Conservation (phyloP, 768 basidiomycete species). For the Collybia nuda region DNA sequence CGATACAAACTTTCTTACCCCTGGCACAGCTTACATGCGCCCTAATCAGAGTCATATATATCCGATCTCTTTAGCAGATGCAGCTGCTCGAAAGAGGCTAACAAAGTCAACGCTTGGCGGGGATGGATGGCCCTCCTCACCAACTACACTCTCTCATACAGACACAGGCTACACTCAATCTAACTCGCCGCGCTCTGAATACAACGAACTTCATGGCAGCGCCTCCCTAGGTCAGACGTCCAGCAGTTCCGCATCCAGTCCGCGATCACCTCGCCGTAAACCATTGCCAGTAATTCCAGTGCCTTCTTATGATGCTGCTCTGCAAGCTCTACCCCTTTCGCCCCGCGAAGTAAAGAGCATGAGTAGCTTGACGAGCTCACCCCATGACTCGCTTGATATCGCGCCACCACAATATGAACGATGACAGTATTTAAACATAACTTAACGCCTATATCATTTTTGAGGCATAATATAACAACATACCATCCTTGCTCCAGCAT, state of each 20-base stretch:
- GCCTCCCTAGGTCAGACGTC: background rate
- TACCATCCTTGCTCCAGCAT: too few species aligned
- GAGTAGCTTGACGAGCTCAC: background rate
- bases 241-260: background rate
- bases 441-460: background rate
- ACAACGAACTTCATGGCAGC: background rate
- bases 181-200: background rate
- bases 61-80: too few species aligned
- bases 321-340: constrained; percentile 5
- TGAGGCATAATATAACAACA: background rate
- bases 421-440: constrained; percentile 1
- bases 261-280: constrained; percentile 10
- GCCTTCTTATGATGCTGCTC: constrained; percentile 13
- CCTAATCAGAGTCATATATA: background rate
- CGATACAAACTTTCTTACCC: too few species aligned
- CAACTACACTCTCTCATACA: background rate
- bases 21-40: background rate
- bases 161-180: constrained; percentile 1
- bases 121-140: background rate
- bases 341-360: constrained; percentile 7
- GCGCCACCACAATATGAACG: constrained; percentile 18
- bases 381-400: background rate
- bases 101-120: background rate
- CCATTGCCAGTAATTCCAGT: constrained; percentile 15
- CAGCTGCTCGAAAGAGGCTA: background rate